A percentile compares a stretch with the other conserved stretches of the same genome.
Evolutionary conservation across 2,329 filamentous ascomycete genomes (phyloP).

Genomic region (Penicillium aurantiogriseum): DNA sequence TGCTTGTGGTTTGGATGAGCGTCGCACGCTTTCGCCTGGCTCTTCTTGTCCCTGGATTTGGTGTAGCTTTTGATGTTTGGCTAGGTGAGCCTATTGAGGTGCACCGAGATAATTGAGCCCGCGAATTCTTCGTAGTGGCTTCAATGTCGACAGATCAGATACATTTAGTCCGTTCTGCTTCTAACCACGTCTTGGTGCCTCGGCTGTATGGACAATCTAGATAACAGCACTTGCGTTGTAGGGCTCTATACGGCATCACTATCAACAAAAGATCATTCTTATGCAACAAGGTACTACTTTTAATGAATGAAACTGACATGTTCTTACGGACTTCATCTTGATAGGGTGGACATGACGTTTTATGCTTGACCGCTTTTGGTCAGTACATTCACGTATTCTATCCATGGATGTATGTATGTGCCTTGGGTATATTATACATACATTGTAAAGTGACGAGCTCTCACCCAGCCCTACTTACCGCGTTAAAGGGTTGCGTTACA

Average conservation of each 20-base stretch:
- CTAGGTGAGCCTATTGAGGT: background rate
- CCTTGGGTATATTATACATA: too few species aligned
- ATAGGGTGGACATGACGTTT: background rate
- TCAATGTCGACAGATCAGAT: background rate
- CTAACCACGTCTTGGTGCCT: background rate
- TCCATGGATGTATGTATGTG: too few species aligned
- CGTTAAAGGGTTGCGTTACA: conserved; percentile 15
- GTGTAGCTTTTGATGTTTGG: conserved; percentile 1
- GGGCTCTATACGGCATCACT: background rate
- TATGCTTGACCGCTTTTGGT: too few species aligned
- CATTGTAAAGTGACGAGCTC: background rate
- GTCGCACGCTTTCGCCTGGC: background rate
- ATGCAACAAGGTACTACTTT: background rate
- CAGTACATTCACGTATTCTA: background rate
- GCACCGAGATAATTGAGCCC: background rate
- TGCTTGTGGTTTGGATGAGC: background rate
- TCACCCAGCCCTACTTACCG: background rate
- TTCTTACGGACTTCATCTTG: background rate
- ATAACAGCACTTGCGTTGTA: background rate
- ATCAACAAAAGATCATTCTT: background rate
- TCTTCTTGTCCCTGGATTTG: background rate
- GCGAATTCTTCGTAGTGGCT: background rate
- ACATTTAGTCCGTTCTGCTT: background rate
- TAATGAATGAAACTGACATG: background rate
- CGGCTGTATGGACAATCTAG: background rate